Evolutionary conservation across 2,329 filamentous ascomycete species (phyloP).

Genomic region (Stemphylium vesicarium): DNA sequence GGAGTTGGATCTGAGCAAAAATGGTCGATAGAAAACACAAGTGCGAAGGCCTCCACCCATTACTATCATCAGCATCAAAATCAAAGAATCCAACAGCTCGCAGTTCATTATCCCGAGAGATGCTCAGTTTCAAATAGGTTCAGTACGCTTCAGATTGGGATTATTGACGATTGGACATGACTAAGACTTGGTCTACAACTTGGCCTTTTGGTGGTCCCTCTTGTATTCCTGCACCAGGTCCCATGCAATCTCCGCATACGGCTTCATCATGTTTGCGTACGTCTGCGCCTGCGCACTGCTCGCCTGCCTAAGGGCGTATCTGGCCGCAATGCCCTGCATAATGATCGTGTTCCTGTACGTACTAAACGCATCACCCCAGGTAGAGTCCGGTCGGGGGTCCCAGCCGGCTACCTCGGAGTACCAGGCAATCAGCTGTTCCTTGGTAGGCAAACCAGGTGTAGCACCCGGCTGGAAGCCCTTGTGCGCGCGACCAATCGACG

Average conservation of each 20-base stretch:
- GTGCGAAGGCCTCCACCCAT: conserved; percentile 7
- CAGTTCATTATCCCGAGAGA: background rate
- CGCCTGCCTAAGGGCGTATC: conserved; percentile 84
- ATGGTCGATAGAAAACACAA: conserved; percentile 13
- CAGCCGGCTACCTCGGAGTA: conserved; percentile 74
- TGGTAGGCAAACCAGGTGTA: conserved; percentile 70
- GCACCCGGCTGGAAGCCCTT: conserved; percentile 65
- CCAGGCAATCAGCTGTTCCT: conserved; percentile 67
- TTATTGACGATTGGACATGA: background rate
- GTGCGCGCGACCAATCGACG: conserved; percentile 50
- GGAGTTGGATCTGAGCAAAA: background rate
- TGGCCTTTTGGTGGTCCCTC: conserved; percentile 44
- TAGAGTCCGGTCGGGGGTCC: conserved; percentile 67
- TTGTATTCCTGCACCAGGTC: conserved; percentile 65
- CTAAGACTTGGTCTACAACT: conserved; percentile 32
- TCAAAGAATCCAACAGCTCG: conserved; percentile 5
- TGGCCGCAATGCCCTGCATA: conserved; percentile 90
- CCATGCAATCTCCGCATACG: conserved; percentile 82
- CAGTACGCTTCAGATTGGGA: background rate
- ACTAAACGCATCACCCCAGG: conserved; percentile 70
- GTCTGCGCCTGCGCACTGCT: conserved; percentile 81
- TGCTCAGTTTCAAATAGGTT: background rate
- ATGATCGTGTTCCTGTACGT: conserved; percentile 66
- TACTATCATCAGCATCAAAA: conserved; percentile 7
- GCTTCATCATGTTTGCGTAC: conserved; percentile 72